Conservation (phyloP, 192 early-diverging fungal species). For the Mortierella claussenii region DNA sequence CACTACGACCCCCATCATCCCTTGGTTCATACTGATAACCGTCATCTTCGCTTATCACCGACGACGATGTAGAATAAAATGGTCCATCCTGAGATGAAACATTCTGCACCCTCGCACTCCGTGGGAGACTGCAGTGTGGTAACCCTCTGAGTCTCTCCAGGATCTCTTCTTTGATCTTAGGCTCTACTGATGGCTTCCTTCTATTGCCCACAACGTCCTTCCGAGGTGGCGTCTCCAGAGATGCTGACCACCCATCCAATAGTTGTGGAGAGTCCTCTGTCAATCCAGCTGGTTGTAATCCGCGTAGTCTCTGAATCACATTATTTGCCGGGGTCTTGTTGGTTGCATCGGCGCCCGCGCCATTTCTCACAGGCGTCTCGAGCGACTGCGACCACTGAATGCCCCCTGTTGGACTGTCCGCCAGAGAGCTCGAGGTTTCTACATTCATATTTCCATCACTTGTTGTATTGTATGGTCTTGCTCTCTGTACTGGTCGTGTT, state of each 20-base stretch:
- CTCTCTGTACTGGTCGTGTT: background rate
- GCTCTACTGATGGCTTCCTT: background rate
- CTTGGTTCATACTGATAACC: background rate
- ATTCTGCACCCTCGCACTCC: background rate
- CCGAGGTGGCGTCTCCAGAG: conserved; percentile 40
- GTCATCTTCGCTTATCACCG: background rate
- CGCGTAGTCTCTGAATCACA: conserved; percentile 17
- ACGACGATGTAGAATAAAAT: conserved; percentile 31
- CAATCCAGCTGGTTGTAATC: background rate
- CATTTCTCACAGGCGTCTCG: conserved; percentile 21
- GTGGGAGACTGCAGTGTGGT: background rate
- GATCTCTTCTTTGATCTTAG: background rate
- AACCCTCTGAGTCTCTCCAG: conserved; percentile 25
- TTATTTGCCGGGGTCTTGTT: background rate
- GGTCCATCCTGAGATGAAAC: conserved; percentile 11
- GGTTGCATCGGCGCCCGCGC: background rate
- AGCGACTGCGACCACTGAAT: conserved; percentile 40
- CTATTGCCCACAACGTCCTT: background rate
- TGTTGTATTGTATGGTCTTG: background rate
- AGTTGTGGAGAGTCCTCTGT: background rate
- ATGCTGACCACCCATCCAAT: conserved; percentile 18
- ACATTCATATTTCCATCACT: background rate
- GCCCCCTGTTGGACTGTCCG: conserved; percentile 1
- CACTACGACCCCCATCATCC: background rate
- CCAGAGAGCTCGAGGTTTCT: background rate